A percentile compares a stretch with the other conserved stretches of the same genome.
These are phyloP conservation scores for Candida glaebosa DNA, from an alignment of 805 yeast species.

Conservation along the genomic window DNA sequence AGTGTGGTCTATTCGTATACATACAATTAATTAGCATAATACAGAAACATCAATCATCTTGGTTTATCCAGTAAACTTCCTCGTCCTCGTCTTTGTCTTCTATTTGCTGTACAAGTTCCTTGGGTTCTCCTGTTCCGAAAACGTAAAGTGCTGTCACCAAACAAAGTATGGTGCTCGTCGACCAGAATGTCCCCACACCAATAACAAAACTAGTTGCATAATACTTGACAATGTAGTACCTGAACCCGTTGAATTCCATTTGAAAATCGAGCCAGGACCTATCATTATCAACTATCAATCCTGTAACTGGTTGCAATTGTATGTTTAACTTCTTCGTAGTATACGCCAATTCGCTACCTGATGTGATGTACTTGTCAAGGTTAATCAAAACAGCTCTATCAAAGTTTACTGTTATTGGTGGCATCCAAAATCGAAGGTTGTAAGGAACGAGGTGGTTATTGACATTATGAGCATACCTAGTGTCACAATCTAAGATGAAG, in stretches of 20 bases:
- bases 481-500: slow-evolving; percentile 27
- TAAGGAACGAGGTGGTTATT: slow-evolving; percentile 35
- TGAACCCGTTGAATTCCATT: slow-evolving; percentile 40
- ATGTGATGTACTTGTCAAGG: slow-evolving; percentile 1
- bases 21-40: neutral
- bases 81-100: neutral
- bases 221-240: slow-evolving; percentile 38
- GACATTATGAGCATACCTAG: slow-evolving; percentile 22
- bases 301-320: neutral
- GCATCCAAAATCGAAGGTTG: slow-evolving; percentile 33
- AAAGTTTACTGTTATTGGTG: slow-evolving; percentile 27
- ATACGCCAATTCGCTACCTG: neutral
- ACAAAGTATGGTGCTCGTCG: slow-evolving; percentile 26
- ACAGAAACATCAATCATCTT: neutral
- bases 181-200: slow-evolving; percentile 40
- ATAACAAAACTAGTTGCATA: slow-evolving; percentile 27
- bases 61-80: slow-evolving; percentile 1
- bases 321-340: neutral
- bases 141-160: slow-evolving; percentile 21
- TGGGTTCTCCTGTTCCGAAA: slow-evolving; percentile 11
- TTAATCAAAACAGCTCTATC: slow-evolving; percentile 2
- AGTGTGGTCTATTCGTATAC: too few relatives aligned
- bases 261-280: slow-evolving; percentile 17
- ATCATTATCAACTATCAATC: slow-evolving; percentile 15
- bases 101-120: slow-evolving; percentile 3